These are phyloP conservation scores for Colletotrichum camelliae DNA, from an alignment of 2,329 filamentous ascomycete species.

Conservation along the genomic window DNA sequence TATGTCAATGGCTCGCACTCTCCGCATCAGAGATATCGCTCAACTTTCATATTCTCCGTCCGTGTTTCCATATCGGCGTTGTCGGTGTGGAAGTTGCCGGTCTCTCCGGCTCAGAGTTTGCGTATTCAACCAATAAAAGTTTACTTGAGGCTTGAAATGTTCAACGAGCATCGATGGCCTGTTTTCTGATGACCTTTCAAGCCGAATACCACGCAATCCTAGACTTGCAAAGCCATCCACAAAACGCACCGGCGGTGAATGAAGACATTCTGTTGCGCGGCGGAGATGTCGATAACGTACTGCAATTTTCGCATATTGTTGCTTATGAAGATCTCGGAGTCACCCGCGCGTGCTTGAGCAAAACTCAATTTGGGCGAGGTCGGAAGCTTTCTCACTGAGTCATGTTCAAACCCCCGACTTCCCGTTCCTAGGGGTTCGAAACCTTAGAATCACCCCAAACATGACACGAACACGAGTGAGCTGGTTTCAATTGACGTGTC, in stretches of 20 bases:
- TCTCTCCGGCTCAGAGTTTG: neutral
- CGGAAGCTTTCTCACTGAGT: neutral
- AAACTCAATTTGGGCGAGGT: neutral
- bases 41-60: neutral
- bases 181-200: neutral
- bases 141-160: neutral
- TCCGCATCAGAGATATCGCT: neutral
- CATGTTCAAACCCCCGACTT: neutral
- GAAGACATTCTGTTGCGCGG: neutral
- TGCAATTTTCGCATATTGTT: neutral
- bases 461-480: neutral
- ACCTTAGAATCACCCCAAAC: neutral
- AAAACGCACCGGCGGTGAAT: neutral
- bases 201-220: neutral
- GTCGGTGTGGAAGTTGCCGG: neutral
- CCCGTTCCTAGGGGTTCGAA: neutral
- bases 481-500: neutral
- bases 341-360: neutral
- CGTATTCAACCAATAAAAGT: neutral
- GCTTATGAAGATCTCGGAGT: neutral
- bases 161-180: neutral
- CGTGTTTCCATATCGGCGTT: neutral
- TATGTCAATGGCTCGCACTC: neutral
- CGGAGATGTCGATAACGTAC: neutral
- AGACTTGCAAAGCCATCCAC: neutral